Conservation (phyloP, 805 yeast species). For the Dipodascus geniculatus region DNA sequence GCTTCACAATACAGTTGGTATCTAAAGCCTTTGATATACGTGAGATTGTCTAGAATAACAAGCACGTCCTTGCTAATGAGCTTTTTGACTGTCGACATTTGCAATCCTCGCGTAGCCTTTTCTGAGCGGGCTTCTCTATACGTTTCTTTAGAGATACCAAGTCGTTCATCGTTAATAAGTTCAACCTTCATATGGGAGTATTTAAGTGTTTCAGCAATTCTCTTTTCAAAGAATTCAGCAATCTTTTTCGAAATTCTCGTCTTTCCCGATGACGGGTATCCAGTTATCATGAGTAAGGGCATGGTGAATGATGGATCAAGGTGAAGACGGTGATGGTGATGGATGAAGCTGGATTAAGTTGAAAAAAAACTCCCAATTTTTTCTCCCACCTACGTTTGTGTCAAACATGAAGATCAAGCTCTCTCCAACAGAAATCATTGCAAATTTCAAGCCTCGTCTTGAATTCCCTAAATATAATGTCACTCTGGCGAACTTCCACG, state of each 20-base stretch:
- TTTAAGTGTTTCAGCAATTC: constrained; percentile 33
- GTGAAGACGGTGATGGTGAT: no score
- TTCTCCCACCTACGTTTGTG: no score
- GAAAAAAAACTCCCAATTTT: no score
- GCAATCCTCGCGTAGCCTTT: constrained; percentile 70
- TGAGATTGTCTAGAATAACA: constrained; percentile 75
- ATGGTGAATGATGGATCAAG: constrained; percentile 29
- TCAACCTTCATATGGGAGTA: constrained; percentile 50
- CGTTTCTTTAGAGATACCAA: constrained; percentile 57
- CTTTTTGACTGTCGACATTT: constrained; percentile 81
- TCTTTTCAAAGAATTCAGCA: constrained; percentile 33
- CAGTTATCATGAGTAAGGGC: constrained; percentile 81
- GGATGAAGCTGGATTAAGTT: no score
- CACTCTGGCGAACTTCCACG: constrained; percentile 69
- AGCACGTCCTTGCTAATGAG: constrained; percentile 55
- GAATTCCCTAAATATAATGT: constrained; percentile 66
- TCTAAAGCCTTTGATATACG: constrained; percentile 89
- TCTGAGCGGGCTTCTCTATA: constrained; percentile 68
- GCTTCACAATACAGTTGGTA: constrained; percentile 93
- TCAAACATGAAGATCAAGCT: neutral
- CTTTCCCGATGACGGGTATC: constrained; percentile 80
- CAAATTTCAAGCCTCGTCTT: constrained; percentile 49
- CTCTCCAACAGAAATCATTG: neutral
- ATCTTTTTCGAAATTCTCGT: constrained; percentile 58
- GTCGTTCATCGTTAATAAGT: constrained; percentile 63